Evolutionary conservation across 352 stramenopile genomes (phyloP), one percentile per base, ranked within the genome.

Genomic region (Phytophthora chlamydospora): DNA sequence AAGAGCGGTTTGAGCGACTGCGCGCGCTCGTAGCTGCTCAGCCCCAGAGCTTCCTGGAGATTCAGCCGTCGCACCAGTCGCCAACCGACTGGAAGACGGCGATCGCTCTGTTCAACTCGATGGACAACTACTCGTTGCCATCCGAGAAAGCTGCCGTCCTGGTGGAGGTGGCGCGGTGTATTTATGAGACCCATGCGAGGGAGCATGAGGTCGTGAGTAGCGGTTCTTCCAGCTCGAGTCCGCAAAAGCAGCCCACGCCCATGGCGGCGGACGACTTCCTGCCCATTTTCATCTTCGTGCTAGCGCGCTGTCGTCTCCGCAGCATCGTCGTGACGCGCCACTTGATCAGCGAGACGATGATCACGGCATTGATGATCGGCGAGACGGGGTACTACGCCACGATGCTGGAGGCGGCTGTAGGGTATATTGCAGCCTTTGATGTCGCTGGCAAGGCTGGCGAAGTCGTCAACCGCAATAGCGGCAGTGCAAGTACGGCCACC

Each of bases 311-410:
- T 29, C 60, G 33, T n/a, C 50, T 91, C 44, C 81, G 75, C 2
- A 87, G 85, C 38, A 69, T 90, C 0, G 68, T 89, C 17, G 61
- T 90, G 11, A 67, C 81, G 21, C 72, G 80, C 5, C 80, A 88
- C 59, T 54, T 93, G 21, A 77, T 93, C 54, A 90, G 80, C 52
- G 81, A 93, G 52, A 90, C 80, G 9, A 93, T 90, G 84, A 84
- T 88, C 33, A 81, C 81, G 32, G 75, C 67, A 10, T 54, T 90
- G 13, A 87, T 89, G 81, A 83, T 93, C 46, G 84, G 84, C 1
- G 84, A 93, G 65, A 90, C 79, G 9, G 84, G 84, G 11, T 93
- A 93, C 57, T 93, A 93, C 60, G 74, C 82, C 14, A 93, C 84
- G 1, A 93, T 91, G 81, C 66, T 91, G 33, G 84, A 93, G 58